Evolutionary conservation across 176 grass and related monocot species (phyloP), one percentile per base, ranked within the genome.

Genomic region (Hyparrhenia diplandra): DNA sequence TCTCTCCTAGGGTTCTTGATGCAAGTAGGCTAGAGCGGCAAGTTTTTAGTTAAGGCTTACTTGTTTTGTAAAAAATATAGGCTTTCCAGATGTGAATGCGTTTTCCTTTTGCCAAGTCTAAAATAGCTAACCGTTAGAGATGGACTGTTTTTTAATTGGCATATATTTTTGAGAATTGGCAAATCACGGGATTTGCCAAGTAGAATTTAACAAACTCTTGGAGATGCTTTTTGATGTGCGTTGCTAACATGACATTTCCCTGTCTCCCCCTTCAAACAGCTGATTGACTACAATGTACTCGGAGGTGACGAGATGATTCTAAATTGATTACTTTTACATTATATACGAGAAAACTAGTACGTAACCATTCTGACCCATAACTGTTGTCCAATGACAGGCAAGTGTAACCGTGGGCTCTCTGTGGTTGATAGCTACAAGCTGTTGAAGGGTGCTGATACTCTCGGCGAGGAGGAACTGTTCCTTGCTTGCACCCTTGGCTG

Each of bases 381-480:
- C 23, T 63, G 24, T 76, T 85, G 55, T 47, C 61, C 21, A 79
- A 75, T 64, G 23, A 55, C 21, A 94, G 88, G 92, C 32, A 94
- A 94, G 67, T 89, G 86, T 31, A 91, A 99, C 79, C 92, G 93
- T 61, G 96, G 96, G 46, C 83, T 95, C 49, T 95, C 90, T 9
- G 96, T 99, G 27, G 76, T 99, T 59, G 90, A 99, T 29, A 95
- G 90, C 85, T 99, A 95, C 72, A 91, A 93, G 89, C 80, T 95
- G 39, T 42, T 99, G 62, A 99, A 93, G 84, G 81, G 83, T 16
- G 79, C 40, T 45, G 45, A 86, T 69, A 75, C 75, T 67, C 85
- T 95, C 20, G 57, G 39, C 75, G 87, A 99, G 49, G 90, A 93
- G 16, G 96, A 95, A 36, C 39, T 91, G 82, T 93, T 99, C 65